phyloP scores from a whole-genome alignment of 257 asterid species.

The Nicotiana tomentosiformis region DNA sequence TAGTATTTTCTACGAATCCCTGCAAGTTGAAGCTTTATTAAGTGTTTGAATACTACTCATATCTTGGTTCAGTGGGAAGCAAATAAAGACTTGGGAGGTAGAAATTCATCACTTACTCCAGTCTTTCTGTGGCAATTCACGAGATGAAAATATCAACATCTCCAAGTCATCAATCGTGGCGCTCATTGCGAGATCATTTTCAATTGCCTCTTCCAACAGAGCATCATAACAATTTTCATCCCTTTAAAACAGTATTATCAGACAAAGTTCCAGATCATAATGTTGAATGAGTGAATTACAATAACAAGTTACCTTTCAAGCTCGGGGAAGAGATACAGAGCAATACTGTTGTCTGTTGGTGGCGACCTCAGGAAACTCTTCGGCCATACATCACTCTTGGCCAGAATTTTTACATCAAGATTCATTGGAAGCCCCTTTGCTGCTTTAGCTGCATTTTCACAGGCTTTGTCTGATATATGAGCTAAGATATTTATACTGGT shows the following conservation, averaged over 20 bases:
- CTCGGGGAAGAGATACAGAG: constrained; percentile 8
- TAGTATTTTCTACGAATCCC: constrained; percentile 4
- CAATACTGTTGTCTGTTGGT: constrained; percentile 7
- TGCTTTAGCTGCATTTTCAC: background rate
- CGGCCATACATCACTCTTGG: constrained; percentile 6
- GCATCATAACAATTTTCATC: constrained; percentile 5
- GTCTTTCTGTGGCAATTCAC: background rate
- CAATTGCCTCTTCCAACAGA: background rate
- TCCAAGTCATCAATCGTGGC: background rate
- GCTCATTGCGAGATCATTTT: background rate
- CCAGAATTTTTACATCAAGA: background rate
- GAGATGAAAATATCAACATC: constrained; percentile 3
- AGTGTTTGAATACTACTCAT: background rate
- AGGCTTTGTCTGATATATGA: constrained; percentile 7
- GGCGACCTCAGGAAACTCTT: background rate
- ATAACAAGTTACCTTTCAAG: background rate
- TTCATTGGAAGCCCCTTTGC: constrained; percentile 1
- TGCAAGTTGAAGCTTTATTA: background rate
- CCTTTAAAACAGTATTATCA: background rate
- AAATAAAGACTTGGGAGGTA: background rate
- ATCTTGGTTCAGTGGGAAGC: background rate
- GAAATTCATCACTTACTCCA: background rate
- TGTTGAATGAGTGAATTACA: background rate
- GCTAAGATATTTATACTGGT: background rate
- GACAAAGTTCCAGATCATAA: background rate